These are phyloP conservation scores for Leucosporidium creatinivorum DNA, from an alignment of 768 basidiomycete genomes.

Conservation along the genomic window DNA sequence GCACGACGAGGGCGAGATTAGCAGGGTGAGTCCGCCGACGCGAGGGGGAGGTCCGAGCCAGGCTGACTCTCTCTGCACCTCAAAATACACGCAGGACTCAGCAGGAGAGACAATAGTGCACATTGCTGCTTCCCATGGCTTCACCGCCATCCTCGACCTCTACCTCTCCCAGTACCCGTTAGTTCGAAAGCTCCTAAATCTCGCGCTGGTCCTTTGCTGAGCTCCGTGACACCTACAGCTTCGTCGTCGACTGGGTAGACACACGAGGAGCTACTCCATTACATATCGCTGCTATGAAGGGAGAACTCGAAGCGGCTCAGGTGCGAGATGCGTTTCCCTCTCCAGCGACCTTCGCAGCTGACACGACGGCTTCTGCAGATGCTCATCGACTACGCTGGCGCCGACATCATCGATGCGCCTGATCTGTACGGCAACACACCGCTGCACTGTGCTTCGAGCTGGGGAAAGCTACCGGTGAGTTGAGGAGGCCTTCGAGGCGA, in stretches of 20 bases:
- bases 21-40: slow-evolving; percentile 19
- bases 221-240: slow-evolving; percentile 10
- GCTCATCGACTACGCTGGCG: slow-evolving; percentile 31
- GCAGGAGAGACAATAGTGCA: slow-evolving; percentile 33
- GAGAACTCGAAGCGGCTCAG: slow-evolving; percentile 23
- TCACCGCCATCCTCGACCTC: slow-evolving; percentile 6
- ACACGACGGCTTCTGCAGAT: slow-evolving; percentile 9
- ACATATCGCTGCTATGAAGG: slow-evolving; percentile 34
- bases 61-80: neutral
- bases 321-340: slow-evolving; percentile 7
- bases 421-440: slow-evolving; percentile 36
- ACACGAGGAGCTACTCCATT: slow-evolving; percentile 30
- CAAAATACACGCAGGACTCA: slow-evolving; percentile 20
- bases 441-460: slow-evolving; percentile 32
- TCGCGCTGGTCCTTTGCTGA: neutral
- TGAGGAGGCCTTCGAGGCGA: too few species aligned
- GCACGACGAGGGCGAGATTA: slow-evolving; percentile 32
- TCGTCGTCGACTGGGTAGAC: slow-evolving; percentile 34
- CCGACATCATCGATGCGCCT: slow-evolving; percentile 32
- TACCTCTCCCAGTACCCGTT: slow-evolving; percentile 21
- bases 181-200: neutral
- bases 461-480: slow-evolving; percentile 4
- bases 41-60: too few species aligned
- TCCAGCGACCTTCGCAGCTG: too few species aligned
- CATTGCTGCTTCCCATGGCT: slow-evolving; percentile 25